Percentiles rank a stretch among this genome's conserved stretches.
Conservation (phyloP, 805 yeast genomes). For the Hanseniaspora nectarophila region DNA sequence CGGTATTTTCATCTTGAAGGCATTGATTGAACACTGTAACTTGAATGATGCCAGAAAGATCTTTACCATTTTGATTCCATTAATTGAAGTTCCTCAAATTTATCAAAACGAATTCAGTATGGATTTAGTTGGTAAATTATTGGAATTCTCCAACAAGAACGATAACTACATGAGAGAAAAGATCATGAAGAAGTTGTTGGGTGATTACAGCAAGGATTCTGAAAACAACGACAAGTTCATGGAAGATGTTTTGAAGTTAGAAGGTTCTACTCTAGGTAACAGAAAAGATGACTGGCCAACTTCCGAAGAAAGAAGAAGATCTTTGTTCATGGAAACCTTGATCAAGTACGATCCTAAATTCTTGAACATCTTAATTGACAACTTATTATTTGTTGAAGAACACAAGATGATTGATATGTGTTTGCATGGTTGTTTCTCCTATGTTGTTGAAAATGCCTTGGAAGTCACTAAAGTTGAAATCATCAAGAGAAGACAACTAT, state of each 20-base stretch:
- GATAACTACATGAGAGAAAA: constrained; percentile 49
- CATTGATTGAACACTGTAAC: constrained; percentile 41
- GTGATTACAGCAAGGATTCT: constrained; percentile 33
- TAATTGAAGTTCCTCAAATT: constrained; percentile 49
- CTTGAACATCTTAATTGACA: constrained; percentile 45
- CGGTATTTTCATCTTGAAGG: constrained; percentile 69
- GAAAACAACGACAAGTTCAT: constrained; percentile 37
- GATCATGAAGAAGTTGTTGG: constrained; percentile 40
- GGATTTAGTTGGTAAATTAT: constrained; percentile 54
- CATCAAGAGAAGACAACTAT: constrained; percentile 51
- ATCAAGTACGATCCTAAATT: constrained; percentile 56
- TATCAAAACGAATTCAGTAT: constrained; percentile 45
- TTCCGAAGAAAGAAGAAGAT: constrained; percentile 71
- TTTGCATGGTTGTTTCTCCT: constrained; percentile 81
- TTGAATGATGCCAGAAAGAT: constrained; percentile 49
- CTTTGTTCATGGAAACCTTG: constrained; percentile 61
- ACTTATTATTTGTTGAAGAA: constrained; percentile 47
- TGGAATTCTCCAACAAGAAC: constrained; percentile 52
- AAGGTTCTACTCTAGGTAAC: constrained; percentile 66
- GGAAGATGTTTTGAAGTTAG: constrained; percentile 54
- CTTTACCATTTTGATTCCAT: constrained; percentile 46
- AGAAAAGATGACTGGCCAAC: constrained; percentile 87
- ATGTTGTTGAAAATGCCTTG: constrained; percentile 63
- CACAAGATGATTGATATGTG: constrained; percentile 63
- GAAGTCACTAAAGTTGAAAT: constrained; percentile 37